Evolutionary conservation across 495 filamentous ascomycete species (phyloP), one percentile per base, ranked within the genome.

Genomic region (Penicillium goetzii): DNA sequence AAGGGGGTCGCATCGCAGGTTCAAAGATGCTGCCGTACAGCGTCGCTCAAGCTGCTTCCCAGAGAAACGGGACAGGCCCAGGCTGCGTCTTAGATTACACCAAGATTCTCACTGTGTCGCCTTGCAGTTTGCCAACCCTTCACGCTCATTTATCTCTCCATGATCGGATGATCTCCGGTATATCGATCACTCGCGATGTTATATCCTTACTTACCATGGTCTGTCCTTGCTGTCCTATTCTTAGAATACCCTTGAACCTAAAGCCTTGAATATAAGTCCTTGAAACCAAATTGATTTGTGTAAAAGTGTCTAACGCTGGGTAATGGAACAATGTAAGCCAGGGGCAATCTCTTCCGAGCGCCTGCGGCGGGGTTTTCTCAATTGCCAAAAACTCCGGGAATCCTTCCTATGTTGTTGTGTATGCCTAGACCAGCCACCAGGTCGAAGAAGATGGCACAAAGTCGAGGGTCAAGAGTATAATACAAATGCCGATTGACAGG

Each of bases 331-430:
- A 71, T 69, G 65, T 68, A 72, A 63, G 63, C 70, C 66, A 59
- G 53, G 51, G 56, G 57, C 56, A 47, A 62, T 52, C 34, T 61
- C 55, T 60, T 60, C 33, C 60, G 40, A 59, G 59, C 49, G 62
- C 60, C 62, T 51, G 21, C 62, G 57, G 60, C 59, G 60, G 67
- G 10, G 50, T 69, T 73, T 67, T 67, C 70, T 68, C 69, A 67
- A 68, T 68, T 73, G 68, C 77, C 75, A 64, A 72, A 63, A 78
- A 80, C 76, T 78, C 77, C 77, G 62, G 65, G 64, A 66, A 67
- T 70, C 69, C 68, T 63, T 65, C 63, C 61, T 66, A 64, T 73
- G 63, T 69, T 62, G 58, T 64, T 62, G 58, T 64, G 72, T 61
- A 66, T 60, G 53, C 64, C 57, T 62, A 45, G 51, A 57, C 60